Base-by-base conservation (phyloP, 1,139 yeast genomes). In the Saccharomyces hybrid region DNA sequence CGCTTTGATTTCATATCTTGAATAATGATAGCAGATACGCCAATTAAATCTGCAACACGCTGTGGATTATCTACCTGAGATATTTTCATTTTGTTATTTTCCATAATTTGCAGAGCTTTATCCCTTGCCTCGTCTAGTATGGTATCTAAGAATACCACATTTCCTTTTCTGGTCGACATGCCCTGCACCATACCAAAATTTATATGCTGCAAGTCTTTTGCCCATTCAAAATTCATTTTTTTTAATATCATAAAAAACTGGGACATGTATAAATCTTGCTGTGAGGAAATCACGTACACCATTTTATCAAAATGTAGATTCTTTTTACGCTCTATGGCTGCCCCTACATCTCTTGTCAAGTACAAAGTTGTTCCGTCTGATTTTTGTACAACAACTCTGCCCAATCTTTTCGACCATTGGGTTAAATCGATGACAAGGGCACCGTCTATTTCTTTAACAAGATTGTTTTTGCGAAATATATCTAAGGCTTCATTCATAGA, bases 1-100 rank as follows among this genome's bases (percentile, higher is more conserved):
- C 99, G 87, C 78, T 95, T 95, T 58, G 96, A 86, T 75, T 89
- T 96, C 97, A 93, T 90, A 73, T 95, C 99, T 77, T 95, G 99
- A 67, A 95, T 88, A 96, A 93, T 91, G 57, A 95, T 96, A 11
- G 99, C 98, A 46, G 97, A 87, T 57, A 93, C 88, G 71, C 99
- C 99, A 55, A 95, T 84, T 66, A 90, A 79, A 70, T 93, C 99
- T 56, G 99, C 98, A 69, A 93, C 88, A 71, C 84, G 83, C 57
- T 93, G 98, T 46, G 99, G 99, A 69, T 93, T 83, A 69, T 86
- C 95, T 62, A 95, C 88, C 75, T 90, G 97, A 6, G 93, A 85
- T 69, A 93, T 93, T 74, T 93, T 93, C 60, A 78, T 83, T 72
- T 85, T 89, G 73, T 93, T 95, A 76, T 84, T 85, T 75, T 84